phyloP scores from a whole-genome alignment of 169 alveolate species.

The Cryptosporidium tyzzeri region DNA sequence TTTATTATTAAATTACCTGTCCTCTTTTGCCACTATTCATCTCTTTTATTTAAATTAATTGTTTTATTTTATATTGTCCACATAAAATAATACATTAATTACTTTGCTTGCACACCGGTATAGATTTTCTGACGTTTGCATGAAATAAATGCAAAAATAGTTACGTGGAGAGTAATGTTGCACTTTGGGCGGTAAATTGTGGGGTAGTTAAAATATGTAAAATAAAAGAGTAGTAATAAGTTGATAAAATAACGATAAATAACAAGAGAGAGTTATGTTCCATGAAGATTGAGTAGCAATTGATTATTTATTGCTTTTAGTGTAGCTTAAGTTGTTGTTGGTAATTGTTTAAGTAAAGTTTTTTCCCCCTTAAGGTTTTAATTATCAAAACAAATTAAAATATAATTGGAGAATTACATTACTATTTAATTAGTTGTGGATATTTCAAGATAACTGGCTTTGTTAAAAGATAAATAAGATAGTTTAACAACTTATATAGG shows the following conservation, averaged over 20 bases:
- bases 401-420: no score
- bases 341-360: neutral
- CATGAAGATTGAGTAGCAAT: neutral
- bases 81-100: neutral
- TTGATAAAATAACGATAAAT: neutral
- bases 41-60: neutral
- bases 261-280: neutral
- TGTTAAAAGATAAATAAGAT: neutral
- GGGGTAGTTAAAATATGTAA: neutral
- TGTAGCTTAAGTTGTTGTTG: neutral
- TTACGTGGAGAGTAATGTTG: conserved; percentile 16
- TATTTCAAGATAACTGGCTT: neutral
- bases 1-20: neutral
- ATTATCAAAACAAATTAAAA: neutral
- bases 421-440: no score
- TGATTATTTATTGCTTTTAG: neutral
- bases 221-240: neutral
- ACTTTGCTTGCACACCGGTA: neutral
- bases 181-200: conserved; percentile 20
- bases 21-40: neutral
- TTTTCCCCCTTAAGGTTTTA: no score
- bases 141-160: conserved; percentile 1
- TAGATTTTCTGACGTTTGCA: neutral
- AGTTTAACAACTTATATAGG: neutral
- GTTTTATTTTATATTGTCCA: conserved; percentile 1